These are phyloP conservation scores for Thielaviopsis musarum DNA, from an alignment of 2,329 filamentous ascomycete genomes.

Conservation along the genomic window DNA sequence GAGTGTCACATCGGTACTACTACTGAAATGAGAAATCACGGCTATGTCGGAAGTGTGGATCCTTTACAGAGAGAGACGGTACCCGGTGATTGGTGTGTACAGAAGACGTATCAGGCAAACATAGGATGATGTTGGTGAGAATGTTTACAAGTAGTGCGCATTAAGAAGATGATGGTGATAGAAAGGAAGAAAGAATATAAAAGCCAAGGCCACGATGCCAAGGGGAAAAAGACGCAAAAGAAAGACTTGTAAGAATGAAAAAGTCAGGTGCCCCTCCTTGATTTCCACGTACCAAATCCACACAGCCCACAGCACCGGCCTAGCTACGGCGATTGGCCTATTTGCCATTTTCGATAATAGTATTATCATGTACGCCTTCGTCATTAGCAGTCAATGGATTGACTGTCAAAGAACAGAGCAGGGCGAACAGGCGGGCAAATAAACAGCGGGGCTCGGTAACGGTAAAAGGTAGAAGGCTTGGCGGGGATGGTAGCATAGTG, in stretches of 20 bases:
- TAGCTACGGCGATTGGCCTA: not conserved
- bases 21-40: not conserved
- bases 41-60: not conserved
- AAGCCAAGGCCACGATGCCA: not conserved
- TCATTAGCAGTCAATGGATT: too few species aligned
- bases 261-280: not conserved
- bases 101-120: not conserved
- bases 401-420: too few species aligned
- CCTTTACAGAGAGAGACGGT: not conserved
- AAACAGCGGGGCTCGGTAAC: too few species aligned
- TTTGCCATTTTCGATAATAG: not conserved
- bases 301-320: not conserved
- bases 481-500: not conserved
- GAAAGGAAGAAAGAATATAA: not conserved
- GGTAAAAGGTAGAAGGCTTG: not conserved
- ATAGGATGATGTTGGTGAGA: too few species aligned
- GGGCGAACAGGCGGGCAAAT: too few species aligned
- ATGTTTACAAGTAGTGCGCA: too few species aligned
- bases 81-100: not conserved
- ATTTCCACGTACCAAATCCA: not conserved
- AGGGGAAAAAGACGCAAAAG: not conserved
- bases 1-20: not conserved
- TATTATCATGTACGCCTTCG: too few species aligned
- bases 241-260: not conserved
- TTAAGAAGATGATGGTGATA: not conserved